phyloP scores from a whole-genome alignment of 169 alveolate species.

The Cryptosporidium andersoni region DNA sequence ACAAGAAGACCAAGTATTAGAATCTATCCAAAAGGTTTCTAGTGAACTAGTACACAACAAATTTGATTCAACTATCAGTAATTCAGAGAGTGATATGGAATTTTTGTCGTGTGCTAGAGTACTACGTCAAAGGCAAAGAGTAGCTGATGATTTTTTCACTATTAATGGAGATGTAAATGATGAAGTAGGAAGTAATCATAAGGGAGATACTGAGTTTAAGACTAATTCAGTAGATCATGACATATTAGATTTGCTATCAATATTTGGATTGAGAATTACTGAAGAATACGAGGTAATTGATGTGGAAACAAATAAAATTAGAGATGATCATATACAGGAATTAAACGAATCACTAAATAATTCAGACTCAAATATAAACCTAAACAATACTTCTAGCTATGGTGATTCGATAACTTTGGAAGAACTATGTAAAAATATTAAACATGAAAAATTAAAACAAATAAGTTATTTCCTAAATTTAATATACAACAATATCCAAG shows the following conservation, averaged over 20 bases:
- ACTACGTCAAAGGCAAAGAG: slow-evolving; percentile 63
- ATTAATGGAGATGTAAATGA: background rate
- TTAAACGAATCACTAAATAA: too few species aligned
- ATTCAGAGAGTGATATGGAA: slow-evolving; percentile 61
- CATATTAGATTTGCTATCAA: slow-evolving; percentile 17
- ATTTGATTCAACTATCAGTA: slow-evolving; percentile 18
- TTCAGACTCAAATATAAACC: too few species aligned
- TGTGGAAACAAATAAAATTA: too few species aligned
- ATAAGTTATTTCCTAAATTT: slow-evolving; percentile 1
- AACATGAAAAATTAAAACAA: slow-evolving; percentile 19
- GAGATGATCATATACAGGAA: too few species aligned
- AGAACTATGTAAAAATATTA: slow-evolving; percentile 21
- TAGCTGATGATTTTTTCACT: background rate
- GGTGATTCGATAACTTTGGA: background rate
- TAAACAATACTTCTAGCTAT: background rate
- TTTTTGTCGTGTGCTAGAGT: slow-evolving; percentile 16
- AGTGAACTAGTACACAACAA: background rate
- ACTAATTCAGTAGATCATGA: background rate
- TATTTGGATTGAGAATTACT: slow-evolving; percentile 31
- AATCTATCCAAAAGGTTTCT: background rate
- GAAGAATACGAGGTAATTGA: background rate
- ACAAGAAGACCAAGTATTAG: background rate
- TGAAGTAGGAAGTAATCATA: background rate
- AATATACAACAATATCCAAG: background rate
- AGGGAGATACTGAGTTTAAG: background rate